A percentile compares a stretch with the other conserved stretches of the same genome.
Evolutionary conservation across 106 monocot genomes (phyloP).

Genomic region (Dendrobium nobile): DNA sequence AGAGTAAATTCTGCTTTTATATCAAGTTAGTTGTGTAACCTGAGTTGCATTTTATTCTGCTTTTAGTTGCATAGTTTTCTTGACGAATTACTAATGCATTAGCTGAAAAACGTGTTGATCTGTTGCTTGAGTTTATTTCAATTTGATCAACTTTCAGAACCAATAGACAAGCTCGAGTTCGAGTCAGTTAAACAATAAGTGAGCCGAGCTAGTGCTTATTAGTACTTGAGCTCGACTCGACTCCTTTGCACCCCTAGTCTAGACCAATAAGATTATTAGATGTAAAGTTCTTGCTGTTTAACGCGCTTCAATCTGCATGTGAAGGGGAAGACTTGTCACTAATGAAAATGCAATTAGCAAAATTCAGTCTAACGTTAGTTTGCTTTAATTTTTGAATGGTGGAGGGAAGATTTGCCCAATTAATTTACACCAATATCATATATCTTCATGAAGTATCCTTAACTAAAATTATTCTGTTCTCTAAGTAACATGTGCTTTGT

Average conservation of each 20-base stretch:
- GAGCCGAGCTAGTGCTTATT: too few species aligned
- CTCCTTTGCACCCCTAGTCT: too few species aligned
- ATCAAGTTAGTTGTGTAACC: not conserved
- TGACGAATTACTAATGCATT: not conserved
- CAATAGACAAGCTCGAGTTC: too few species aligned
- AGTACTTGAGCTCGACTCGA: too few species aligned
- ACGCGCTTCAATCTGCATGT: not conserved
- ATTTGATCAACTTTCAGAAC: too few species aligned
- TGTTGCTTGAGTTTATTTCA: not conserved
- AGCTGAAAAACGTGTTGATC: not conserved
- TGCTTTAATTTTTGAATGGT: not conserved
- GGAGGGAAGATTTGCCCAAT: not conserved
- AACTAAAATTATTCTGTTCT: not conserved
- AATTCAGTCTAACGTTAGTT: not conserved
- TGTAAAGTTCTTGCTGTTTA: not conserved
- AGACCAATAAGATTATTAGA: not conserved
- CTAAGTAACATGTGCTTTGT: not conserved
- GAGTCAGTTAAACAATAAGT: too few species aligned
- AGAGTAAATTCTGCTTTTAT: not conserved
- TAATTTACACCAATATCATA: not conserved
- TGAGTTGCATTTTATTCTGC: not conserved
- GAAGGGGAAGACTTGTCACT: not conserved
- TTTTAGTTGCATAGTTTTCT: not conserved
- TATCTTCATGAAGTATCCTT: not conserved
- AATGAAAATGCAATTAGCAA: not conserved